Percentiles rank a stretch among this genome's conserved stretches.
Evolutionary conservation across 2,329 filamentous ascomycete genomes (phyloP).

Genomic region (Apiospora phragmitis): DNA sequence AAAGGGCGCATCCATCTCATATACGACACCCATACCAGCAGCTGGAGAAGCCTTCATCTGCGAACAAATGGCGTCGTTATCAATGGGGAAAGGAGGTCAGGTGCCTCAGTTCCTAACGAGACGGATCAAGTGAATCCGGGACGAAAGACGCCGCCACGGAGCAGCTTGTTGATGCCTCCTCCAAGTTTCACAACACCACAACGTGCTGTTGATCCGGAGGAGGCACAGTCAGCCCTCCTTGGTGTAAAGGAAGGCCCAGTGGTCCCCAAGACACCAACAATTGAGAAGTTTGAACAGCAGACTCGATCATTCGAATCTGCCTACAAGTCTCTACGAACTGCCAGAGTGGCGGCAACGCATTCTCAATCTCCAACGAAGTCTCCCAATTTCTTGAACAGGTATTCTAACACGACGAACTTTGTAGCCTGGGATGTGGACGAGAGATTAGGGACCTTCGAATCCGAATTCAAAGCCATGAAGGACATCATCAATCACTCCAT

Average conservation of each 20-base stretch:
- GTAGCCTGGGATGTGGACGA: slow-evolving; percentile 79
- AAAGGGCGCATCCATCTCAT: background rate
- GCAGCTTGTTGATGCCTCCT: slow-evolving; percentile 17
- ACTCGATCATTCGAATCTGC: slow-evolving; percentile 17
- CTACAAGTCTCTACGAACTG: background rate
- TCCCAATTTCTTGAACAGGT: slow-evolving; percentile 62
- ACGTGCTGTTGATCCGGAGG: background rate
- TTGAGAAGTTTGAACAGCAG: slow-evolving; percentile 32
- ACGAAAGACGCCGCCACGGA: slow-evolving; percentile 22
- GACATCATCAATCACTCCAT: slow-evolving; percentile 70
- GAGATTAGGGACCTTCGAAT: slow-evolving; percentile 74
- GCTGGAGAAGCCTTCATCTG: slow-evolving; percentile 8
- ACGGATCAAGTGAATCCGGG: slow-evolving; percentile 48
- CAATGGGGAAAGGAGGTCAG: slow-evolving; percentile 17
- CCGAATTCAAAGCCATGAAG: slow-evolving; percentile 70
- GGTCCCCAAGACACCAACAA: slow-evolving; percentile 35
- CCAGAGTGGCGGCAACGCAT: slow-evolving; percentile 25
- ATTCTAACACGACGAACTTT: slow-evolving; percentile 67
- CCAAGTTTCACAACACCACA: slow-evolving; percentile 30
- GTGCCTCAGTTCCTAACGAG: slow-evolving; percentile 26
- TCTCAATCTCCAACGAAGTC: slow-evolving; percentile 46
- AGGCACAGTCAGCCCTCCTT: background rate
- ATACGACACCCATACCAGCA: background rate
- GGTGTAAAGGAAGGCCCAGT: slow-evolving; percentile 19
- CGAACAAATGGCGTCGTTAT: background rate